phyloP scores from a whole-genome alignment of 108 stramenopile species.

The Conticribra weissflogii region DNA sequence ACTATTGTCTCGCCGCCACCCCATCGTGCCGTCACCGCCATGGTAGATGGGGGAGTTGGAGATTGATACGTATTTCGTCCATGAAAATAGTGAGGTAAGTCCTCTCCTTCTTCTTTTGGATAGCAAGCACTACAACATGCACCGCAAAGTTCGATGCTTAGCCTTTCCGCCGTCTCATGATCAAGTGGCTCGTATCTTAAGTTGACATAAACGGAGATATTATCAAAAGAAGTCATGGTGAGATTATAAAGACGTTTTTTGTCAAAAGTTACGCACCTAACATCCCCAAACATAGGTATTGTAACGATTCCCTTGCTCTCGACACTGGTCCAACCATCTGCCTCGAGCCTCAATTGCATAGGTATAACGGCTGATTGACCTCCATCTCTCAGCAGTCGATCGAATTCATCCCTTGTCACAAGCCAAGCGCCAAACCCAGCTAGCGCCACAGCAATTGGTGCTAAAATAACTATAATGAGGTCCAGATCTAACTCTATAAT shows the following conservation, averaged over 20 bases:
- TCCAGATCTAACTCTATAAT: slow-evolving; percentile 46
- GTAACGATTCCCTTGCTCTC: slow-evolving; percentile 72
- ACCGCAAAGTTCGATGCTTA: slow-evolving; percentile 54
- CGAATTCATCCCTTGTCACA: slow-evolving; percentile 85
- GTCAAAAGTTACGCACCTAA: slow-evolving; percentile 57
- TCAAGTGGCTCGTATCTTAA: slow-evolving; percentile 67
- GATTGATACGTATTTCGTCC: slow-evolving; percentile 37
- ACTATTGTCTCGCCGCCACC: slow-evolving; percentile 48
- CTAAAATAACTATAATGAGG: slow-evolving; percentile 69
- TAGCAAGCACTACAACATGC: slow-evolving; percentile 68
- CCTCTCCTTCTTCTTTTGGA: slow-evolving; percentile 77
- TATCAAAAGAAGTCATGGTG: neutral
- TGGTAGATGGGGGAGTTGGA: slow-evolving; percentile 34
- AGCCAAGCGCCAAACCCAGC: slow-evolving; percentile 84
- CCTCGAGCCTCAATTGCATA: slow-evolving; percentile 64
- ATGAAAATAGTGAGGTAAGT: slow-evolving; percentile 26
- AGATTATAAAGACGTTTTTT: too few species aligned
- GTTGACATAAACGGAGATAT: neutral
- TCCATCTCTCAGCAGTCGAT: slow-evolving; percentile 74
- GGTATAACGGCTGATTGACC: slow-evolving; percentile 87
- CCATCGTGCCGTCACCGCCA: slow-evolving; percentile 39
- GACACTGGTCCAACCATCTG: slow-evolving; percentile 81
- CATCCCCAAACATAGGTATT: slow-evolving; percentile 93
- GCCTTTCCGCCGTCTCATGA: slow-evolving; percentile 34
- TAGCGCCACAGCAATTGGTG: slow-evolving; percentile 75